Conservation (phyloP, 805 yeast species). For the Torulaspora indica region DNA sequence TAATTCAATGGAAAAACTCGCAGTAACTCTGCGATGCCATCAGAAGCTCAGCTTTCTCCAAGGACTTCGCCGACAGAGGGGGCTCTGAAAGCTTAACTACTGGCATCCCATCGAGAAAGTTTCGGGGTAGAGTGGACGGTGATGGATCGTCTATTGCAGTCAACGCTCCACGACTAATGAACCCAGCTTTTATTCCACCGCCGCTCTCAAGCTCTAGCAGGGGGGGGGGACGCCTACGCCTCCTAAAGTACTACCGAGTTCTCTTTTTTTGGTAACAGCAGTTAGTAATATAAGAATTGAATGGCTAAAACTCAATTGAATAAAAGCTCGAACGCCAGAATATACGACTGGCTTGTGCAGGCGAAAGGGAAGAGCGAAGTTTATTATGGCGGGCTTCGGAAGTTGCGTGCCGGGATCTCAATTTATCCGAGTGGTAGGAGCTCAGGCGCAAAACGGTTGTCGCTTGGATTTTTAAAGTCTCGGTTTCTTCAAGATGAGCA, state of each 20-base stretch:
- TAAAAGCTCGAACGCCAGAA: no score
- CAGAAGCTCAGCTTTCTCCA: conserved; percentile 17
- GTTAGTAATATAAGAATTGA: no score
- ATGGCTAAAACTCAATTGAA: no score
- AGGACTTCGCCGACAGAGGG: conserved; percentile 16
- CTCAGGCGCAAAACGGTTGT: no score
- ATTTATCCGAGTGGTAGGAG: no score
- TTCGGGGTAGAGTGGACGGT: conserved; percentile 5
- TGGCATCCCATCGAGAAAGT: conserved; percentile 6
- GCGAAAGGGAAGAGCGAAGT: no score
- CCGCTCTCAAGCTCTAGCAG: conserved; percentile 10
- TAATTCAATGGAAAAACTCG: neutral
- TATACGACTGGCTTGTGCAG: no score
- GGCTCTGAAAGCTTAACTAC: conserved; percentile 3
- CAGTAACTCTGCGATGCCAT: conserved; percentile 11
- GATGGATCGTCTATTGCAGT: conserved; percentile 5
- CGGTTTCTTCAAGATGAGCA: no score
- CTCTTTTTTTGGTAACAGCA: conserved; percentile 18
- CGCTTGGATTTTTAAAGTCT: no score
- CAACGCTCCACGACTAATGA: conserved; percentile 15
- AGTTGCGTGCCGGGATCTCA: no score
- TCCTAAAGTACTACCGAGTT: conserved; percentile 12
- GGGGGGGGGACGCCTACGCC: conserved; percentile 12
- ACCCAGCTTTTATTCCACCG: conserved; percentile 18
- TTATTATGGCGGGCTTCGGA: no score